Conservation (phyloP, 192 early-diverging fungal species). For the Lunasporangiospora selenospora region DNA sequence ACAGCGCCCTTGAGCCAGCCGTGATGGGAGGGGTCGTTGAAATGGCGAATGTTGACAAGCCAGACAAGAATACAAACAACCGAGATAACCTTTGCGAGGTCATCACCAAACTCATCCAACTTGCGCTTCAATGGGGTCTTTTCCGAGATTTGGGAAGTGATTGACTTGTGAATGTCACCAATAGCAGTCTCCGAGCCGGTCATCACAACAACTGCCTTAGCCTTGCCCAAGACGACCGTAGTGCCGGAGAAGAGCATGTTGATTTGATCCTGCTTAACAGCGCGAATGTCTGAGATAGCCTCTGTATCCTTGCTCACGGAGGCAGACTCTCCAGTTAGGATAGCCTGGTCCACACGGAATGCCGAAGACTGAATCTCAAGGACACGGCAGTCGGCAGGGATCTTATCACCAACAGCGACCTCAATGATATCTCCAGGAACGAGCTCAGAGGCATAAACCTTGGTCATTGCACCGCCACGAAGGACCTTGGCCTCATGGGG, state of each 20-base stretch:
- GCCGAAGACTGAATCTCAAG: conserved; percentile 80
- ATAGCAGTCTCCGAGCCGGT: conserved; percentile 93
- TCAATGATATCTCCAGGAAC: conserved; percentile 98
- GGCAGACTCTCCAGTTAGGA: conserved; percentile 95
- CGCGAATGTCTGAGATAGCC: conserved; percentile 65
- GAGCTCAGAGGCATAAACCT: conserved; percentile 77
- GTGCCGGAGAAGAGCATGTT: conserved; percentile 99
- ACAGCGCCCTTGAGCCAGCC: conserved; percentile 96
- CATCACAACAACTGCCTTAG: conserved; percentile 82
- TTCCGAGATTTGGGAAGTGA: conserved; percentile 83
- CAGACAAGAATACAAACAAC: conserved; percentile 96
- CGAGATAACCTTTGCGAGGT: conserved; percentile 82
- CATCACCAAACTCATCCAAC: conserved; percentile 96
- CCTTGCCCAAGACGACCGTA: conserved; percentile 92
- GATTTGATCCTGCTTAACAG: conserved; percentile 95
- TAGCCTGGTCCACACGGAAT: conserved; percentile 94
- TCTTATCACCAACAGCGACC: conserved; percentile 92
- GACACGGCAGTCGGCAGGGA: conserved; percentile 95
- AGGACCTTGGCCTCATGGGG: conserved; percentile 95
- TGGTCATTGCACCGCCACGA: conserved; percentile 71
- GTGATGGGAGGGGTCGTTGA: conserved; percentile 85
- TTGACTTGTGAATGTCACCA: conserved; percentile 91
- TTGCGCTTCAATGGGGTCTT: conserved; percentile 96
- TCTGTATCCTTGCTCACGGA: conserved; percentile 85
- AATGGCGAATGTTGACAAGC: conserved; percentile 98